Base-by-base conservation (phyloP, 768 basidiomycete species). In the Suillus subaureus region DNA sequence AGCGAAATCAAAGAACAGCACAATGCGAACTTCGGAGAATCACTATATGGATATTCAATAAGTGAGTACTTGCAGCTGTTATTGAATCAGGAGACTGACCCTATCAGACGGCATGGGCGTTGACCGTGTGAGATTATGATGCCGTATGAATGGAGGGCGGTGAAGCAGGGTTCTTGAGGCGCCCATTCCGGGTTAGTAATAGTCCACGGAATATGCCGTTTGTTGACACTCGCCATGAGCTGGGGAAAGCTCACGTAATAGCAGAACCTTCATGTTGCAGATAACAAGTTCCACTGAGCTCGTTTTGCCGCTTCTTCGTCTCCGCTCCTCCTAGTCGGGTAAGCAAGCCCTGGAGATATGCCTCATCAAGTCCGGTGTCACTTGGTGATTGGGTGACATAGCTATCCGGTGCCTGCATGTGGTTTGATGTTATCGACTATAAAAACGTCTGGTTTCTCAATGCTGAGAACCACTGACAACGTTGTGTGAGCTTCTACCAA, bases 321-420 rank as follows among this genome's bases (percentile, higher is more conserved):
- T 43, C 23, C 28, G 40, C 18, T 16, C 18, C 54, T 28, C 39
- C 56, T 26, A 39, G 56, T 39, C 23, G 37, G 37, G 26, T 57
- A 57, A 7, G 28, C 40, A 60, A 42, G 15, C 58, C 57, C 57
- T 60, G 58, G 23, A 51, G 49, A 40, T 60, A 60, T 60, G 58
- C 26, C 58, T n/a, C 54, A 55, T 35, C 54, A 35, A 55, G 11
- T 33, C 54, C 54, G 54, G 54, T 55, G 33, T n/a, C 40, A 60
- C 26, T 60, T 42, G 57, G 23, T 18, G 56, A 57, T 39, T 57
- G 57, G 39, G 26, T 60, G 28, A 60, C 11, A 18, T 42, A 40
- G 58, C 26, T 21, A 21, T 26, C 18, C 58, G 40, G 58, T 60
- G 26, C 39, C 54, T 55, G 54, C 58, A 42, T 60, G 37, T 11